phyloP scores from a whole-genome alignment of 208 protist genomes.

The Acanthamoeba divionensis region DNA sequence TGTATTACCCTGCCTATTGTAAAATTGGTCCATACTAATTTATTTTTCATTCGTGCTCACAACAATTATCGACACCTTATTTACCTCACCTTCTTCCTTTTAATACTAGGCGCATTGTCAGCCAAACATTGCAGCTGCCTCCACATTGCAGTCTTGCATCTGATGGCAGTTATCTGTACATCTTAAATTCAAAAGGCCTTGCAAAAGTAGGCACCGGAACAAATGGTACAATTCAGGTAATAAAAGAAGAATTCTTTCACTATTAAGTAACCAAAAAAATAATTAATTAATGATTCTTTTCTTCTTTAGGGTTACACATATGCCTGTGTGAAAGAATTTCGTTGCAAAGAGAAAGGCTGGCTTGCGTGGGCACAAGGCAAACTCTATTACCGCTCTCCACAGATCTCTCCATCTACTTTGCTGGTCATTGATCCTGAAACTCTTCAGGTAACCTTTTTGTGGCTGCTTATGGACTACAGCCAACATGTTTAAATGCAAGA shows the following conservation, averaged over 20 bases:
- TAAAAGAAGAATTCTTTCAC: too few relatives aligned
- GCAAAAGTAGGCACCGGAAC: neutral
- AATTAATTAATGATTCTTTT: too few relatives aligned
- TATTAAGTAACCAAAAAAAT: too few relatives aligned
- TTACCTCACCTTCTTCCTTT: neutral
- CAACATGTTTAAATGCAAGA: neutral
- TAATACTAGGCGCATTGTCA: too few relatives aligned
- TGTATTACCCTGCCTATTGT: too few relatives aligned
- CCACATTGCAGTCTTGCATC: too few relatives aligned
- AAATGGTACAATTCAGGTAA: neutral
- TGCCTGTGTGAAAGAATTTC: neutral
- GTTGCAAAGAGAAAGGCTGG: neutral
- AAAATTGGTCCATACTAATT: too few relatives aligned
- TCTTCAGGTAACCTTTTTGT: neutral
- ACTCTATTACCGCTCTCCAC: neutral
- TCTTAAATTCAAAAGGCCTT: neutral
- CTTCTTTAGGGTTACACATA: too few relatives aligned
- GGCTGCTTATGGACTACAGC: neutral
- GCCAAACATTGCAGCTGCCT: too few relatives aligned
- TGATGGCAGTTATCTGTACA: neutral
- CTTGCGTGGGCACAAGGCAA: neutral
- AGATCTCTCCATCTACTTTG: neutral
- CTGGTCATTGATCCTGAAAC: neutral
- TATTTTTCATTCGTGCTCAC: too few relatives aligned
- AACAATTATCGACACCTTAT: neutral